A percentile compares a stretch with the other conserved stretches of the same genome.
Conservation (phyloP, 345 rosid genomes). For the Euphorbia tirucalli region DNA sequence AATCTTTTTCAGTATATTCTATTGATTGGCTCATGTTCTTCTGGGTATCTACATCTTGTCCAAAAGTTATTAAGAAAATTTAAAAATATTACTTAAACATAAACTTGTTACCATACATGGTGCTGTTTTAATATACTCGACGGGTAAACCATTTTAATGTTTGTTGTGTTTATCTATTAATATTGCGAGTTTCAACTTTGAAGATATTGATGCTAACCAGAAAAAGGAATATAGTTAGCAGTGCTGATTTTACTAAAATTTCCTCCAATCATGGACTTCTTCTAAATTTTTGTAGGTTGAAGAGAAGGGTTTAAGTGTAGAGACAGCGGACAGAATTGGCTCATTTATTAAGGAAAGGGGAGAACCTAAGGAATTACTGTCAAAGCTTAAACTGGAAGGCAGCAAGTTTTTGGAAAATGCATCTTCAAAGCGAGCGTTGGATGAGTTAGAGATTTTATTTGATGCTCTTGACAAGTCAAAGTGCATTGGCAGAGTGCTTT, state of each 20-base stretch:
- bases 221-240: not conserved
- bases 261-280: too few relatives aligned
- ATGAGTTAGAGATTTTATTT: conserved; percentile 74
- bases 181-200: not conserved
- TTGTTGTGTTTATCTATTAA: not conserved
- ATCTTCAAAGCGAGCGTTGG: conserved; percentile 62
- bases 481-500: conserved; percentile 71
- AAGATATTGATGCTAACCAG: not conserved
- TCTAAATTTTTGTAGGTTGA: conserved; percentile 49
- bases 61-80: too few relatives aligned
- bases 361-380: conserved; percentile 54
- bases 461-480: conserved; percentile 76
- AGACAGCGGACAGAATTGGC: conserved; percentile 77
- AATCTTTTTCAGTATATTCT: too few relatives aligned
- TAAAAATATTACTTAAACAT: too few relatives aligned
- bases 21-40: too few relatives aligned
- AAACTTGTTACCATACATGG: too few relatives aligned
- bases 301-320: conserved; percentile 72
- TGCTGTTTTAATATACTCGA: too few relatives aligned
- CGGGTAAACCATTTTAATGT: too few relatives aligned
- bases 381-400: conserved; percentile 58
- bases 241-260: not conserved
- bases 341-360: conserved; percentile 77
- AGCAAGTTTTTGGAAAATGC: conserved; percentile 54
- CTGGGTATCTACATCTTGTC: too few relatives aligned